phyloP scores from a whole-genome alignment of 2,329 filamentous ascomycete species.

The Pochonia chlamydosporia region DNA sequence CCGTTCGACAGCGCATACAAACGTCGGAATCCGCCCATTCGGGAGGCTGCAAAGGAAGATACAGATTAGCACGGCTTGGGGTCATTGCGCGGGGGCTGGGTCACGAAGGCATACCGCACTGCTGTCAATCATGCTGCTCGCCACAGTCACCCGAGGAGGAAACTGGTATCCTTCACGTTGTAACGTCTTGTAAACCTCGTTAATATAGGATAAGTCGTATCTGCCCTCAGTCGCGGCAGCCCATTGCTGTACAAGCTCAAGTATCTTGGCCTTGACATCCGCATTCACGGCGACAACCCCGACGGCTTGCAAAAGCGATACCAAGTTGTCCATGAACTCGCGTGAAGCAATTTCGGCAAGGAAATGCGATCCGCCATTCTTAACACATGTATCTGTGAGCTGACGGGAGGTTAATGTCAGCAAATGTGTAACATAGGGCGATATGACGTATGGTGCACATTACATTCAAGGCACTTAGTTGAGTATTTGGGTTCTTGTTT shows the following conservation, averaged over 20 bases:
- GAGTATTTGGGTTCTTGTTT: constrained; percentile 96
- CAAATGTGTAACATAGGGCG: background rate
- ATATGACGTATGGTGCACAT: constrained; percentile 12
- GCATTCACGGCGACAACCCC: constrained; percentile 70
- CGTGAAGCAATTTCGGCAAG: constrained; percentile 90
- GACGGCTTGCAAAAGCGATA: constrained; percentile 79
- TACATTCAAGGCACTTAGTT: constrained; percentile 91
- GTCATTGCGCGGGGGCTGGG: background rate
- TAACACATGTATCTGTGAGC: constrained; percentile 97
- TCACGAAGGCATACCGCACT: constrained; percentile 64
- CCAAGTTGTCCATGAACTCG: constrained; percentile 97
- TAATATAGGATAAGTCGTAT: constrained; percentile 77
- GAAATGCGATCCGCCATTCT: constrained; percentile 96
- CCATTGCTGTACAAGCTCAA: constrained; percentile 93
- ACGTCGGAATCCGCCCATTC: constrained; percentile 98
- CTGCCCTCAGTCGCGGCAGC: constrained; percentile 82
- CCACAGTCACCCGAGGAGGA: constrained; percentile 76
- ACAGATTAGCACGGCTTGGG: no score
- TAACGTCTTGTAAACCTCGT: constrained; percentile 76
- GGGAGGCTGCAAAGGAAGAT: constrained; percentile 60
- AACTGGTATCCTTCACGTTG: constrained; percentile 85
- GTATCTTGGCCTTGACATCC: constrained; percentile 82
- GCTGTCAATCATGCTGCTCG: constrained; percentile 97
- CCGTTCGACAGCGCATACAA: constrained; percentile 93
- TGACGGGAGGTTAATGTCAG: constrained; percentile 27